Percentiles rank a stretch among this genome's conserved stretches.
Evolutionary conservation across 352 stramenopile genomes (phyloP).

Genomic region (Pythium rhizo-oryzae): DNA sequence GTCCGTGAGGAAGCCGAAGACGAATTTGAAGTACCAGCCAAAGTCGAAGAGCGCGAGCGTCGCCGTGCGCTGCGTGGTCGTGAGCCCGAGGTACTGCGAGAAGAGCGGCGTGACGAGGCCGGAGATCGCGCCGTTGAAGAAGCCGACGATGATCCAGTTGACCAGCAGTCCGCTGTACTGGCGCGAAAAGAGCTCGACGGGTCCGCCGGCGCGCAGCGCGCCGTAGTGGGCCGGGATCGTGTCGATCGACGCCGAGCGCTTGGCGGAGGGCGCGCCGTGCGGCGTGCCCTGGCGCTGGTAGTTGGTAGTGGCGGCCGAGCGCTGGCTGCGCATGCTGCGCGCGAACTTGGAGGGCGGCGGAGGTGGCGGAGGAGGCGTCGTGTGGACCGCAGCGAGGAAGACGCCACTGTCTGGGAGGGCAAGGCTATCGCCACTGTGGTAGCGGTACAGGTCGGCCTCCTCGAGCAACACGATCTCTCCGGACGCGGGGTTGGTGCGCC

Average conservation of each 20-base stretch:
- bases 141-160: constrained; percentile 36
- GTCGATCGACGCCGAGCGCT: constrained; percentile 22
- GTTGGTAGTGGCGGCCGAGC: background rate
- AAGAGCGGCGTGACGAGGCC: constrained; percentile 32
- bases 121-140: constrained; percentile 32
- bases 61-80: constrained; percentile 4
- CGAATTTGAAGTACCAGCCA: constrained; percentile 34
- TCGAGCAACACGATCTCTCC: too few relatives aligned
- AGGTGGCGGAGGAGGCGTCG: background rate
- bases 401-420: too few relatives aligned
- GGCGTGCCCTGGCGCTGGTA: constrained; percentile 9
- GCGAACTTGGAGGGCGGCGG: constrained; percentile 7
- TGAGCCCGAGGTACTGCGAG: constrained; percentile 26
- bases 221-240: constrained; percentile 21
- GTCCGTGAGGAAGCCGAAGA: constrained; percentile 38
- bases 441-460: too few relatives aligned
- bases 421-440: too few relatives aligned
- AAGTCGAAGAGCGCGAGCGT: constrained; percentile 17
- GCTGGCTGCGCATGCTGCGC: constrained; percentile 4
- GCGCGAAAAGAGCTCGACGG: constrained; percentile 18
- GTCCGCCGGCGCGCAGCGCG: constrained; percentile 24
- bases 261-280: background rate
- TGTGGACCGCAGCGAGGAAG: too few relatives aligned
- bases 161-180: constrained; percentile 31
- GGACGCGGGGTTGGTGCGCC: too few relatives aligned